phyloP scores from a whole-genome alignment of 805 yeast genomes.

The Cyberlindnera americana region DNA sequence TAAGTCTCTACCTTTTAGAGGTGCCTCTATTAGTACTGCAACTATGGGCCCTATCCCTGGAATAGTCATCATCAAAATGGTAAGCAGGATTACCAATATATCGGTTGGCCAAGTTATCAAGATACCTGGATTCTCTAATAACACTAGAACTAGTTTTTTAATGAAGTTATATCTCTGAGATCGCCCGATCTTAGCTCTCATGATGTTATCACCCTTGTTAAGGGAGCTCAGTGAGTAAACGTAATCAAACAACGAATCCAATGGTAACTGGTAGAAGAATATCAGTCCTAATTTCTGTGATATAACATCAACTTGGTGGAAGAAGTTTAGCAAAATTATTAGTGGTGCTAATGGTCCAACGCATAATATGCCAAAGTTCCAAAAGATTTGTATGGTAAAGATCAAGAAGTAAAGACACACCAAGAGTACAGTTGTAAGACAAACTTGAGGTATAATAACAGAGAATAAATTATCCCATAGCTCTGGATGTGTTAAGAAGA shows the following conservation, averaged over 20 bases:
- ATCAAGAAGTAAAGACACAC: conserved; percentile 5
- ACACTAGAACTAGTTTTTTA: background rate
- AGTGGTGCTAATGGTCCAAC: conserved; percentile 12
- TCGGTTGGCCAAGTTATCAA: conserved; percentile 5
- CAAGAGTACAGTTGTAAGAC: conserved; percentile 6
- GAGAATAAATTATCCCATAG: conserved; percentile 12
- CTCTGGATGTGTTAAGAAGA: conserved; percentile 7
- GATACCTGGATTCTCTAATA: conserved; percentile 4
- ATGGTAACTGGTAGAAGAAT: conserved; percentile 9
- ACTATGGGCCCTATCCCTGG: conserved; percentile 10
- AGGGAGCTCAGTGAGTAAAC: background rate
- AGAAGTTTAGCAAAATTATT: conserved; percentile 8
- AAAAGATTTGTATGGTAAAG: conserved; percentile 5
- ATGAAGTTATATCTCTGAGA: background rate
- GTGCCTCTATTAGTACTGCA: conserved; percentile 9
- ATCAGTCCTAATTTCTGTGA: conserved; percentile 11
- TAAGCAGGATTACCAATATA: conserved; percentile 1
- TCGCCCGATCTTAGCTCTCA: conserved; percentile 8
- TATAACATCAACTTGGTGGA: conserved; percentile 8
- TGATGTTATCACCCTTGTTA: conserved; percentile 1
- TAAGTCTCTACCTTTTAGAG: conserved; percentile 8
- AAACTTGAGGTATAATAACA: conserved; percentile 7
- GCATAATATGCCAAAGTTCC: conserved; percentile 5
- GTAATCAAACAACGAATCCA: conserved; percentile 12
- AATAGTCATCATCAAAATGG: conserved; percentile 11